These are phyloP conservation scores for Akanthomyces uredinophilus DNA, from an alignment of 2,329 filamentous ascomycete genomes.

Conservation along the genomic window DNA sequence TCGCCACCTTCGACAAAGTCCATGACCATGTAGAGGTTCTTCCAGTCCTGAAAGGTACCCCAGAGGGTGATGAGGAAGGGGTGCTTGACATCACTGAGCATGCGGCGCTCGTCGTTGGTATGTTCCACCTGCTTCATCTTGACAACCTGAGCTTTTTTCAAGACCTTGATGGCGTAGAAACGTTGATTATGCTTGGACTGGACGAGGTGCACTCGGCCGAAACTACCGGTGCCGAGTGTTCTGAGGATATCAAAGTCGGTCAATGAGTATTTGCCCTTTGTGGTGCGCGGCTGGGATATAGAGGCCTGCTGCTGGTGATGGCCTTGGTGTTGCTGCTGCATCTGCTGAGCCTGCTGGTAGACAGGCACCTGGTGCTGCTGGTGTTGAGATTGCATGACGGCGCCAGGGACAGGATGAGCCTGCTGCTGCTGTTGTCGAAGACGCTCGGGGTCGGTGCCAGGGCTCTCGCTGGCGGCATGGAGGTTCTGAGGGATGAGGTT, in stretches of 20 bases:
- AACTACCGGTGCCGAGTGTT: slow-evolving; percentile 93
- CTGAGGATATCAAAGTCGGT: slow-evolving; percentile 84
- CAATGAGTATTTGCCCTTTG: slow-evolving; percentile 96
- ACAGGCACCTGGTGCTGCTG: slow-evolving; percentile 20
- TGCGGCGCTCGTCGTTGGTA: slow-evolving; percentile 93
- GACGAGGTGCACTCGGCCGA: slow-evolving; percentile 91
- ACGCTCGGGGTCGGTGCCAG: slow-evolving; percentile 31
- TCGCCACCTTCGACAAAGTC: slow-evolving; percentile 99
- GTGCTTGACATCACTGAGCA: slow-evolving; percentile 96
- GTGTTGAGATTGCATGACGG: slow-evolving; percentile 21
- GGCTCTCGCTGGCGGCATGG: slow-evolving; percentile 31
- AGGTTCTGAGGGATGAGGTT: slow-evolving; percentile 22
- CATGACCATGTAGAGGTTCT: slow-evolving; percentile 99
- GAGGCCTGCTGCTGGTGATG: slow-evolving; percentile 25
- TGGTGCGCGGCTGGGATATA: slow-evolving; percentile 54
- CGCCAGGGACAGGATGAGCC: slow-evolving; percentile 13
- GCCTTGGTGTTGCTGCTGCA: slow-evolving; percentile 26
- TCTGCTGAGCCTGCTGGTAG: slow-evolving; percentile 23
- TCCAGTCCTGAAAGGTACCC: slow-evolving; percentile 95
- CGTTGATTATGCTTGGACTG: slow-evolving; percentile 97
- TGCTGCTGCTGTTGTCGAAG: slow-evolving; percentile 36
- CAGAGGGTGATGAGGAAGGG: slow-evolving; percentile 96
- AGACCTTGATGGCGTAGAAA: slow-evolving; percentile 96
- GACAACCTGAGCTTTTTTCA: slow-evolving; percentile 97
- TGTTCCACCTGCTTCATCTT: slow-evolving; percentile 99